Conservation (phyloP, 371 early-diverging fungal genomes). For the Choanephora cucurbitarum region DNA sequence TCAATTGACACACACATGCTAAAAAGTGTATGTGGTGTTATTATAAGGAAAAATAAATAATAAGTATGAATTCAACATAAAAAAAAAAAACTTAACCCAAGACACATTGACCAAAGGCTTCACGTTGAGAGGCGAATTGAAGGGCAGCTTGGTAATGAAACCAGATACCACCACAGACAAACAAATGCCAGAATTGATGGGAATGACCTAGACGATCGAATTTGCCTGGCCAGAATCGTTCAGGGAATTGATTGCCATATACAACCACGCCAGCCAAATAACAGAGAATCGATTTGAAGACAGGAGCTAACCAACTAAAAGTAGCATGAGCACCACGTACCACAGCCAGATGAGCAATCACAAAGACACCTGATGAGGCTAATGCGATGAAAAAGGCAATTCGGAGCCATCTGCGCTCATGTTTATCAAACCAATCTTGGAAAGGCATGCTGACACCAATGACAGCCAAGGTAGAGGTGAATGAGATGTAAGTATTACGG, state of each 20-base stretch:
- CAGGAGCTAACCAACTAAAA: slow-evolving; percentile 45
- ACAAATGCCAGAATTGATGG: slow-evolving; percentile 82
- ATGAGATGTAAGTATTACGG: slow-evolving; percentile 64
- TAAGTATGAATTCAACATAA: too few relatives aligned
- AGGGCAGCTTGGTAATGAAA: slow-evolving; percentile 65
- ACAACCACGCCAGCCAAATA: slow-evolving; percentile 51
- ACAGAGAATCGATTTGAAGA: slow-evolving; percentile 43
- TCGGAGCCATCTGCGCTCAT: slow-evolving; percentile 47
- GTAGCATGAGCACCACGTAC: slow-evolving; percentile 58
- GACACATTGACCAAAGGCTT: slow-evolving; percentile 37
- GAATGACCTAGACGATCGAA: slow-evolving; percentile 76
- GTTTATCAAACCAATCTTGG: slow-evolving; percentile 49
- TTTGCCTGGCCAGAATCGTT: slow-evolving; percentile 71
- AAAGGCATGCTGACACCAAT: slow-evolving; percentile 50
- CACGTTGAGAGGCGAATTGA: slow-evolving; percentile 45
- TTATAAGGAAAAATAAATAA: background rate
- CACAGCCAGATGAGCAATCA: slow-evolving; percentile 57
- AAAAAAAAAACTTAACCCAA: slow-evolving; percentile 2
- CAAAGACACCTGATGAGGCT: slow-evolving; percentile 66
- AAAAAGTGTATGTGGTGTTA: too few relatives aligned
- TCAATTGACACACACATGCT: background rate
- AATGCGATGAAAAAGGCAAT: slow-evolving; percentile 56
- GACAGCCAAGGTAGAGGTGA: slow-evolving; percentile 49
- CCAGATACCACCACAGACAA: slow-evolving; percentile 71
- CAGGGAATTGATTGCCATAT: slow-evolving; percentile 75